A percentile compares a stretch with the other conserved stretches of the same genome.
Evolutionary conservation across 768 basidiomycete species (phyloP).

Genomic region (Termitomyces titanicus): DNA sequence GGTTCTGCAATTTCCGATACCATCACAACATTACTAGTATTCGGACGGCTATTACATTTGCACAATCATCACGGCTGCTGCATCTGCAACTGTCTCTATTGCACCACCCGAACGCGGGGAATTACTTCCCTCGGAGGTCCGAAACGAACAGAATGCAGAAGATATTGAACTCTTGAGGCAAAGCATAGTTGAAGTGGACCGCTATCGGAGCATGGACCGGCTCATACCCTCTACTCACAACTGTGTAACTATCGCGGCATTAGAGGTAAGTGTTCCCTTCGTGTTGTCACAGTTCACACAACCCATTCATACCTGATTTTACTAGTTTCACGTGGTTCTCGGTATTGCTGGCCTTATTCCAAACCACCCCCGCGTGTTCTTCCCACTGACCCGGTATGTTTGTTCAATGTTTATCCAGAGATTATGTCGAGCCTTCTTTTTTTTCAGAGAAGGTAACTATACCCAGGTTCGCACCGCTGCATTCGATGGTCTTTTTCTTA

Average conservation of each 20-base stretch:
- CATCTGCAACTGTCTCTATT: constrained; percentile 73
- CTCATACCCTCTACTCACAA: constrained; percentile 94
- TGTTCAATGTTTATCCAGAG: not conserved
- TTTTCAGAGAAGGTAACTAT: constrained; percentile 86
- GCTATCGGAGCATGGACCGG: constrained; percentile 93
- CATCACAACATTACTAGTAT: constrained; percentile 45
- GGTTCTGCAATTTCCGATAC: not conserved
- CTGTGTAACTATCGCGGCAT: constrained; percentile 82
- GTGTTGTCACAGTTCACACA: too few species aligned
- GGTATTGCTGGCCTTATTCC: constrained; percentile 76
- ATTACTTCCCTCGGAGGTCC: constrained; percentile 64
- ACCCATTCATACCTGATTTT: constrained; percentile 1
- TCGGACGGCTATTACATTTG: constrained; percentile 91
- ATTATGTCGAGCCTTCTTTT: constrained; percentile 6
- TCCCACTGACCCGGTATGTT: constrained; percentile 82
- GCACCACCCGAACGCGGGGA: constrained; percentile 80
- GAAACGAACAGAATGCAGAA: constrained; percentile 62
- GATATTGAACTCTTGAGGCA: constrained; percentile 70
- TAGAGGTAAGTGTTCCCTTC: constrained; percentile 81
- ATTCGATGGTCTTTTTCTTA: constrained; percentile 90
- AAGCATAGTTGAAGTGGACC: constrained; percentile 77
- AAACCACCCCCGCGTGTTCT: constrained; percentile 72
- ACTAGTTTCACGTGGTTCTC: constrained; percentile 76
- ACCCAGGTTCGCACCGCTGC: constrained; percentile 89
- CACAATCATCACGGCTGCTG: constrained; percentile 77